Evolutionary conservation across 2,329 filamentous ascomycete genomes (phyloP).

Genomic region (Cladophialophora chaetospira): DNA sequence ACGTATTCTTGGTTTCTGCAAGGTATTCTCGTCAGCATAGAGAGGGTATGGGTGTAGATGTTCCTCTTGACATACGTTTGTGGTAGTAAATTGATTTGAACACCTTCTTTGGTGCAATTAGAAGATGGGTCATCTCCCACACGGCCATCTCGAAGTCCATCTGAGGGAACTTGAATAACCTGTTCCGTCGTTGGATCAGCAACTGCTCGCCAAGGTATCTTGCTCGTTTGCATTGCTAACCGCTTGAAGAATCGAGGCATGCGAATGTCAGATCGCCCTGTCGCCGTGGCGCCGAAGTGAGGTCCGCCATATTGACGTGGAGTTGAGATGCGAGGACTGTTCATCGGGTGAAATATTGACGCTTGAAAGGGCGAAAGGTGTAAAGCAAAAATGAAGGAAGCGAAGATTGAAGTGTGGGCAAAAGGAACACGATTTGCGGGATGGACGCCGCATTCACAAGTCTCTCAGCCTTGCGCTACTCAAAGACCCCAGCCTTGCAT

Average conservation of each 20-base stretch:
- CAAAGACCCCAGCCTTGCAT: too few relatives aligned
- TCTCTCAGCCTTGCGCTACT: neutral
- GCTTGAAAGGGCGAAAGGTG: neutral
- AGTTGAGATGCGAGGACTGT: conserved; percentile 61
- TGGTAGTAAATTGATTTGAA: conserved; percentile 72
- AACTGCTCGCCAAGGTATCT: neutral
- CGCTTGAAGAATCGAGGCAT: conserved; percentile 70
- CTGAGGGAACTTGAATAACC: conserved; percentile 70
- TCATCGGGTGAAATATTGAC: conserved; percentile 25
- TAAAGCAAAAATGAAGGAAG: neutral
- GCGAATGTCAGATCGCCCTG: conserved; percentile 55
- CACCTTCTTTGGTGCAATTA: conserved; percentile 70
- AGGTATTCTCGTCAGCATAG: conserved; percentile 20
- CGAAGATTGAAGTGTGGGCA: neutral
- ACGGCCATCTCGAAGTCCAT: conserved; percentile 76
- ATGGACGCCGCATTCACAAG: neutral
- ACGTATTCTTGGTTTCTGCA: conserved; percentile 69
- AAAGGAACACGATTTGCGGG: neutral
- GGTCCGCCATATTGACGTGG: conserved; percentile 57
- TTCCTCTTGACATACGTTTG: conserved; percentile 47
- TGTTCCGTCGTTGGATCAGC: conserved; percentile 33
- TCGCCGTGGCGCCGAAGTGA: conserved; percentile 56
- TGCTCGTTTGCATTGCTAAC: conserved; percentile 35
- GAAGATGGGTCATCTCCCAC: conserved; percentile 70
- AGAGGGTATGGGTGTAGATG: neutral